These are phyloP conservation scores for Porphyrellus cyaneotinctus DNA, from an alignment of 768 basidiomycete species.

Conservation along the genomic window DNA sequence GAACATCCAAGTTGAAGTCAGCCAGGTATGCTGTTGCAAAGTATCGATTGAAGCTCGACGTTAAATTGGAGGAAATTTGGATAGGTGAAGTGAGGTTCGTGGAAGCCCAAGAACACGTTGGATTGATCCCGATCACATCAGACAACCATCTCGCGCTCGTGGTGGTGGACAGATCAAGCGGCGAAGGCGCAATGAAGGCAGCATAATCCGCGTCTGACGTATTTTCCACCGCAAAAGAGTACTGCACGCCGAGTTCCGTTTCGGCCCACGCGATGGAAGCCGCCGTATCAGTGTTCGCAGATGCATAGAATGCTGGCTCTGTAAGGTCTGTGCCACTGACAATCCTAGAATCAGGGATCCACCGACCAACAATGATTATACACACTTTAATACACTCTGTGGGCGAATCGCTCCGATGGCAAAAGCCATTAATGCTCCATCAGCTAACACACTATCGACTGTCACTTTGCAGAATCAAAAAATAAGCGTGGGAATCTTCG, in stretches of 20 bases:
- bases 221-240: constrained; percentile 16
- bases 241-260: constrained; percentile 22
- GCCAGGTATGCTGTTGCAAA: constrained; percentile 14
- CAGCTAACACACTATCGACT: constrained; percentile 19
- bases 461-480: constrained; percentile 12
- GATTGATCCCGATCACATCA: constrained; percentile 27
- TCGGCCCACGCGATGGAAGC: constrained; percentile 26
- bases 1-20: constrained; percentile 19
- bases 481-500: background rate
- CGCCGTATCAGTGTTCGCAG: constrained; percentile 11
- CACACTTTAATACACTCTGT: constrained; percentile 28
- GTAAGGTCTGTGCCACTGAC: constrained; percentile 1
- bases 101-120: constrained; percentile 25
- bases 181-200: constrained; percentile 20
- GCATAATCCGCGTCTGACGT: constrained; percentile 14
- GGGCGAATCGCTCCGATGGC: constrained; percentile 18
- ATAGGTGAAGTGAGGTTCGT: constrained; percentile 23
- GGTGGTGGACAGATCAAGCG: constrained; percentile 13
- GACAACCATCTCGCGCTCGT: constrained; percentile 26
- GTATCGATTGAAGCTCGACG: background rate
- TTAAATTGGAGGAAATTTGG: constrained; percentile 9
- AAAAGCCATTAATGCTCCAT: constrained; percentile 22
- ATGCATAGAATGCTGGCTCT: constrained; percentile 1
- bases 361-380: background rate
- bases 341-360: background rate